phyloP scores from a whole-genome alignment of 148 eudicot species.

The Arctostaphylos glauca region DNA sequence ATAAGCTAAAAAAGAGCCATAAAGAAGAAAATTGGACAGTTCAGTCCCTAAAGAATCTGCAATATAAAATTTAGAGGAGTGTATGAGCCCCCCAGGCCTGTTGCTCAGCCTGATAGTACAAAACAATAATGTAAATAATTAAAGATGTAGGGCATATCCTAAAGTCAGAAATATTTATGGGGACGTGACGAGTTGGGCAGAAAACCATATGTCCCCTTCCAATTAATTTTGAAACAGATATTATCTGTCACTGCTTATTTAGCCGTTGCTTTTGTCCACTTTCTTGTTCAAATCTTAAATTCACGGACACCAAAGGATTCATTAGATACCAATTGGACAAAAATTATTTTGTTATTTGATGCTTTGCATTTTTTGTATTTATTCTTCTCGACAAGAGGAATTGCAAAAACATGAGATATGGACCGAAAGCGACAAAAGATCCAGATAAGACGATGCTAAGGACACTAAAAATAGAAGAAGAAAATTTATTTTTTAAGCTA shows the following conservation, averaged over 20 bases:
- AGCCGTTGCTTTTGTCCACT: conserved; percentile 25
- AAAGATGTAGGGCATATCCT: conserved; percentile 7
- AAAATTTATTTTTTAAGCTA: too few relatives aligned
- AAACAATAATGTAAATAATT: background rate
- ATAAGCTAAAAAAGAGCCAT: too few relatives aligned
- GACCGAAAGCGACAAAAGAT: too few relatives aligned
- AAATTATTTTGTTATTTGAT: too few relatives aligned
- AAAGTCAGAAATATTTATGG: conserved; percentile 8
- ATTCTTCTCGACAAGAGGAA: too few relatives aligned
- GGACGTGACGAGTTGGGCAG: background rate
- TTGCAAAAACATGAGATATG: too few relatives aligned
- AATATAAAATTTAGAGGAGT: background rate
- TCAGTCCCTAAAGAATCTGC: too few relatives aligned
- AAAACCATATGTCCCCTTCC: background rate
- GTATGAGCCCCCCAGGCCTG: background rate
- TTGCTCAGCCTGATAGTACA: background rate
- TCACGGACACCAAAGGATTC: background rate
- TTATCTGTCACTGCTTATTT: conserved; percentile 6
- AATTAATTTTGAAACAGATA: background rate
- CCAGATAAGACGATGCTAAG: too few relatives aligned
- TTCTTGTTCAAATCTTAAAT: conserved; percentile 11
- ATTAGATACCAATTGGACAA: too few relatives aligned
- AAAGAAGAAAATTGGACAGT: too few relatives aligned
- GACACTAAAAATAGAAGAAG: too few relatives aligned
- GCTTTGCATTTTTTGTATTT: too few relatives aligned